A percentile compares a stretch with the other conserved stretches of the same genome.
Evolutionary conservation across 2,329 filamentous ascomycete species (phyloP).

Genomic region (Blastomyces silverae): DNA sequence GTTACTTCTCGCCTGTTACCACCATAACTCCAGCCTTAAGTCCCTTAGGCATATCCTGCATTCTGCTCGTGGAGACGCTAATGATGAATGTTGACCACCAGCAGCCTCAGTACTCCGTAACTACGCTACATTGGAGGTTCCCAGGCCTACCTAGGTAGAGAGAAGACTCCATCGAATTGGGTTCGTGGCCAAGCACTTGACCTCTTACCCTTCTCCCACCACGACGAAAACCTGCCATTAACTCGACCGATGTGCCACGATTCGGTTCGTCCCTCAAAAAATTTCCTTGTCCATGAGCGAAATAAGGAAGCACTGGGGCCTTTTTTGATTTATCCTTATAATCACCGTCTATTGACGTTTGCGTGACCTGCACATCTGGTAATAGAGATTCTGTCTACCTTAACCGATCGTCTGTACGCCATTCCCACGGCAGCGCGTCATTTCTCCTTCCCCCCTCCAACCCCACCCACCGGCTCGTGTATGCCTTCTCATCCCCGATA

Average conservation of each 20-base stretch:
- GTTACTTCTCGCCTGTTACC: neutral
- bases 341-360: neutral
- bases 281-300: conserved; percentile 7
- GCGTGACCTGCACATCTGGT: conserved; percentile 1
- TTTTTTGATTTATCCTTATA: neutral
- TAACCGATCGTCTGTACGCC: neutral
- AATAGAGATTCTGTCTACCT: neutral
- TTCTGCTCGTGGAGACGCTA: conserved; percentile 7
- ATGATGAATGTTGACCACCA: conserved; percentile 4
- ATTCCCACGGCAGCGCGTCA: neutral
- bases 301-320: neutral
- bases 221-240: neutral
- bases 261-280: conserved; percentile 9
- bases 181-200: conserved; percentile 6
- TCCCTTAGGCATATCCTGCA: neutral
- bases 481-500: conserved; percentile 23
- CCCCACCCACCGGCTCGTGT: neutral
- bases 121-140: neutral
- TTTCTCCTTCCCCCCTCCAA: neutral
- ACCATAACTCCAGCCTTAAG: neutral
- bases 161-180: neutral
- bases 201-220: neutral
- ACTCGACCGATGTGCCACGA: conserved; percentile 13
- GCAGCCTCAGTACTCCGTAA: neutral
- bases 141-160: neutral